Base-by-base conservation (phyloP, 495 filamentous ascomycete genomes). In the Trichoderma parareesei region DNA sequence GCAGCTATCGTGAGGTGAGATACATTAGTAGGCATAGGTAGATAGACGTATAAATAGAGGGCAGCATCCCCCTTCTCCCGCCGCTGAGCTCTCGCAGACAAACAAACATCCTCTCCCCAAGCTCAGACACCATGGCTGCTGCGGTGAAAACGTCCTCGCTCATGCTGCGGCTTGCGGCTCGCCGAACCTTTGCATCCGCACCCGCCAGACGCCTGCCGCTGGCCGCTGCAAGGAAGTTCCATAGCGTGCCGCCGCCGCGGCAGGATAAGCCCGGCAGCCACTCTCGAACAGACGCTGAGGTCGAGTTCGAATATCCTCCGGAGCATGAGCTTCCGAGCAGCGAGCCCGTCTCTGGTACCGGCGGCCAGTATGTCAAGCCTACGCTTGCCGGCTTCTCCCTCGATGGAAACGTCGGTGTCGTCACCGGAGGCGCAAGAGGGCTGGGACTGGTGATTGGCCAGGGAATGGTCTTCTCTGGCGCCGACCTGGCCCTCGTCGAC, bases 391-490 rank as follows among this genome's bases (percentile, higher is more conserved):
- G 84, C 40, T 96, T 95, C 75, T 90, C 89, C 0, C 78, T 96
- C 35, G 88, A 95, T 73, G 87, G 83, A 37, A 87, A 86, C 69
- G 88, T 91, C 6, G 89, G 80, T 35, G 79, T 95, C 6, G 89
- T 96, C 2, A 96, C 92, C 11, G 92, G 92, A 41, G 92, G 92
- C 68, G 92, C 92, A 46, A 80, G 92, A 69, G 92, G 92, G 5
- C 73, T 96, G 69, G 92, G 92, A 60, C 78, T 97, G 69, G 92
- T 96, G 42, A 96, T 98, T 93, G 88, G 85, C 43, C 91, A 96
- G 73, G 92, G 87, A 5, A 83, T 95, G 68, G 88, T 97, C 38
- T 85, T 88, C 13, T 92, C 88, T 64, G 93, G 93, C 40, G 90
- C 90, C 8, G 89, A 96, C 74, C 81, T 96, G 67, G 93, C 93